Base-by-base conservation (phyloP, 164 flowering plant species). In the Nymphaea colorata region DNA sequence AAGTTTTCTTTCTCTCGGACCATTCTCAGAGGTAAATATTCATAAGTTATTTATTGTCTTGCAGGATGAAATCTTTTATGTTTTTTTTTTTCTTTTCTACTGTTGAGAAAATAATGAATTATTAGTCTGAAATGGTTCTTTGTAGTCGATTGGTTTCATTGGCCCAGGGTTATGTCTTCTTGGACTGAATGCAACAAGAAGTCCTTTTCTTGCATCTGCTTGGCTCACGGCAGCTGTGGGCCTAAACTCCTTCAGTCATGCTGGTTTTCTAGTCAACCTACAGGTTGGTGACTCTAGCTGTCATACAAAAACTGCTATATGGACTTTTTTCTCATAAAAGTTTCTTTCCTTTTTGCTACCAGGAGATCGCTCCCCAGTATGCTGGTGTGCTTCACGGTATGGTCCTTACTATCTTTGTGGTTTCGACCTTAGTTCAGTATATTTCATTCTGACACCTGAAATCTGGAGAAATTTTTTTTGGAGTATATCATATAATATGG, bases 341-440 rank as follows among this genome's bases (percentile, higher is more conserved):
- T 51, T 57, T 5, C 17, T 68, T 42, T 59, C 66, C 62, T 59
- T 74, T 70, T 67, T 76, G 16, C 62, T 42, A 6, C 42, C 93
- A 94, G 98, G 98, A 94, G 73, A 88, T 91, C 64, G 85, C 97
- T 66, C 97, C 96, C 61, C 87, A 94, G 43, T 91, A 94, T 76
- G 79, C 98, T 67, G 98, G 97, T 64, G 91, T 91, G 66, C 74
- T 94, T 64, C 96, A 90, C 75, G 98, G 98, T 93, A 86, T 4
- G 41, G 45, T 61, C 42, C 64, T 61, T 61, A 8, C 55, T 15
- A 5, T 51, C 36, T 25, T 25, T 25, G 36, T 25, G 36, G 36
- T 25, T 25, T 1, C 36, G 36, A 25, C 36, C 36, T 25, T 25
- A 25, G 36, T 25, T 25, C 36, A 25, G 36, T 25, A 1, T 25